Evolutionary conservation across 306 rosid genomes (phyloP).

Genomic region (Delonix regia): DNA sequence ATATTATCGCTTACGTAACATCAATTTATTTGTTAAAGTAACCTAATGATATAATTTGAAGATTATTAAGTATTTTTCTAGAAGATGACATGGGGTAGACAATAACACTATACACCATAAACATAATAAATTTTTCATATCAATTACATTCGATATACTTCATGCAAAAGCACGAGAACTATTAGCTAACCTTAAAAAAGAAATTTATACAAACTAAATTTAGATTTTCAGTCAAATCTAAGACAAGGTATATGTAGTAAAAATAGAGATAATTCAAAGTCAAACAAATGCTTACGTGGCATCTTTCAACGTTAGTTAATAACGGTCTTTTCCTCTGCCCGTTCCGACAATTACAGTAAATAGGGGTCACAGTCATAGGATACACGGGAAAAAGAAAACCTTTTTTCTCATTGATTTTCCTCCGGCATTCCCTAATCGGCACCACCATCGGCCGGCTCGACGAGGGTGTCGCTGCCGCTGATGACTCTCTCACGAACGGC

Average conservation of each 20-base stretch:
- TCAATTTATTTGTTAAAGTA: too few species aligned
- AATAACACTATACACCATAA: too few species aligned
- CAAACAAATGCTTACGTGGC: not conserved
- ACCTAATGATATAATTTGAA: too few species aligned
- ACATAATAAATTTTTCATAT: too few species aligned
- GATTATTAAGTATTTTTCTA: too few species aligned
- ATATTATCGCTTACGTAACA: too few species aligned
- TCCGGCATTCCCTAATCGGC: not conserved
- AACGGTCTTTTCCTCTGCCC: not conserved
- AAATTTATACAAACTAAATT: too few species aligned
- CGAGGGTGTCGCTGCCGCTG: not conserved
- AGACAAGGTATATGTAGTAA: not conserved
- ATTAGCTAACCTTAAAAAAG: too few species aligned
- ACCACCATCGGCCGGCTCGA: not conserved
- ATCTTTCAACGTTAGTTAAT: not conserved
- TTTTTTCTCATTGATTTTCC: not conserved
- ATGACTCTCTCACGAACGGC: slow-evolving; percentile 3
- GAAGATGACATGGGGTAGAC: too few species aligned
- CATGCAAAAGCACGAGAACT: too few species aligned
- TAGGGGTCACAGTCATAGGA: not conserved
- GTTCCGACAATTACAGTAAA: slow-evolving; percentile 19
- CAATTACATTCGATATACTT: too few species aligned
- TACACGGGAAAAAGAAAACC: not conserved
- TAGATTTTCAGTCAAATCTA: not conserved
- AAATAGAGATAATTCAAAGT: not conserved